Percentiles rank a stretch among this genome's conserved stretches.
These are phyloP conservation scores for Boletellus ananiceps DNA, from an alignment of 768 basidiomycete genomes.

Conservation along the genomic window DNA sequence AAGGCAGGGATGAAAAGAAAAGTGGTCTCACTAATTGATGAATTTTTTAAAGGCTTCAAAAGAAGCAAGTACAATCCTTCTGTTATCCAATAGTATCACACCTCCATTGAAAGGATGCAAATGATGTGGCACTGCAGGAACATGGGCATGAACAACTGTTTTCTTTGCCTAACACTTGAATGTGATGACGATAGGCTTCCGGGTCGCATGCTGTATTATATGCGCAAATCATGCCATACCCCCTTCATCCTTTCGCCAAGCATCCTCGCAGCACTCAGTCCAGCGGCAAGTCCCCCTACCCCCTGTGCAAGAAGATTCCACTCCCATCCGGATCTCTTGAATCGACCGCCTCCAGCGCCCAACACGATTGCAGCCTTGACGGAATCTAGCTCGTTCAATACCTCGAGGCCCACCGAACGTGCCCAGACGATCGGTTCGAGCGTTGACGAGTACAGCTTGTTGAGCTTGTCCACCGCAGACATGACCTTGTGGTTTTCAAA, in stretches of 20 bases:
- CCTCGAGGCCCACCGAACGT: constrained; percentile 82
- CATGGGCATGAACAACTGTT: too few species aligned
- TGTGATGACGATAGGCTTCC: too few species aligned
- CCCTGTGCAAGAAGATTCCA: constrained; percentile 37
- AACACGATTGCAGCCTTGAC: constrained; percentile 85
- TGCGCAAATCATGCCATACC: too few species aligned
- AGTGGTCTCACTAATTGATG: too few species aligned
- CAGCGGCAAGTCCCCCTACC: constrained; percentile 40
- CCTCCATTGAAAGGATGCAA: too few species aligned
- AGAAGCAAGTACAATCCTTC: too few species aligned
- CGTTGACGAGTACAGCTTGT: constrained; percentile 76
- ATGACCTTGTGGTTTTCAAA: constrained; percentile 82
- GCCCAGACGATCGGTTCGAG: constrained; percentile 75
- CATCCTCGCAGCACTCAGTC: constrained; percentile 30
- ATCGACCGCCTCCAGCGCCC: constrained; percentile 52
- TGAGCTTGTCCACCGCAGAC: constrained; percentile 82
- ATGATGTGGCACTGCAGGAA: too few species aligned
- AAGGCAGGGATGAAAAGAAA: too few species aligned
- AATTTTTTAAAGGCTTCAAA: too few species aligned
- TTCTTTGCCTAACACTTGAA: too few species aligned
- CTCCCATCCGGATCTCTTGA: constrained; percentile 30
- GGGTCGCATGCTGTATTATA: too few species aligned
- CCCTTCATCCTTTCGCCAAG: constrained; percentile 18
- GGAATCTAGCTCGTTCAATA: constrained; percentile 82
- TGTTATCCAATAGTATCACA: too few species aligned